Percentiles rank a stretch among this genome's conserved stretches.
Conservation (phyloP, 352 stramenopile genomes). For the Thraustochytrium striatum region DNA sequence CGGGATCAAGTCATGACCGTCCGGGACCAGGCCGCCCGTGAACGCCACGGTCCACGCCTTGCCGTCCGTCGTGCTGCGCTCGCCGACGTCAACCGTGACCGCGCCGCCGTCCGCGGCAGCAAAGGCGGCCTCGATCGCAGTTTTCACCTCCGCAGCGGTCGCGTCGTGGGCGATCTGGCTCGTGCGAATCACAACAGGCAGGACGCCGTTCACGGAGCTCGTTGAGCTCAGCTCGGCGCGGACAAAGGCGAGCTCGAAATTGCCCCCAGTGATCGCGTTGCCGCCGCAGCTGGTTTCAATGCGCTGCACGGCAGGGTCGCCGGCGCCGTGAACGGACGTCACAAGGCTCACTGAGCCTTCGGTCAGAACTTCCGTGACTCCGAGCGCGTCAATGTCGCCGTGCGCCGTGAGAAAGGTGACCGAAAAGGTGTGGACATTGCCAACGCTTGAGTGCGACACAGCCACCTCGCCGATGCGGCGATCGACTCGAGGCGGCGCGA, state of each 20-base stretch:
- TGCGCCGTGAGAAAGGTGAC: slow-evolving; percentile 62
- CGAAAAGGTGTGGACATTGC: slow-evolving; percentile 62
- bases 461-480: slow-evolving; percentile 59
- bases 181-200: slow-evolving; percentile 72
- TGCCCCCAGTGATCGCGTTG: neutral
- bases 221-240: slow-evolving; percentile 72
- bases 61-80: neutral
- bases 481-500: slow-evolving; percentile 59
- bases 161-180: slow-evolving; percentile 67
- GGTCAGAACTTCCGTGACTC: neutral
- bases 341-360: neutral
- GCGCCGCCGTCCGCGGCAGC: neutral
- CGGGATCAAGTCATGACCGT: slow-evolving; percentile 2
- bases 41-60: neutral
- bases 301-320: slow-evolving; percentile 29
- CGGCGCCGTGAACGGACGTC: neutral
- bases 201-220: slow-evolving; percentile 71
- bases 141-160: slow-evolving; percentile 69
- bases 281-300: neutral
- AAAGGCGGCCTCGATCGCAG: slow-evolving; percentile 52
- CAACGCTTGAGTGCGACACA: slow-evolving; percentile 61
- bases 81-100: slow-evolving; percentile 1
- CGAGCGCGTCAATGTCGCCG: slow-evolving; percentile 23
- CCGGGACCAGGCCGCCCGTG: slow-evolving; percentile 14
- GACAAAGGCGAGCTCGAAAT: slow-evolving; percentile 55